phyloP scores from a whole-genome alignment of 495 filamentous ascomycete species.

The Pseudevernia furfuracea region DNA sequence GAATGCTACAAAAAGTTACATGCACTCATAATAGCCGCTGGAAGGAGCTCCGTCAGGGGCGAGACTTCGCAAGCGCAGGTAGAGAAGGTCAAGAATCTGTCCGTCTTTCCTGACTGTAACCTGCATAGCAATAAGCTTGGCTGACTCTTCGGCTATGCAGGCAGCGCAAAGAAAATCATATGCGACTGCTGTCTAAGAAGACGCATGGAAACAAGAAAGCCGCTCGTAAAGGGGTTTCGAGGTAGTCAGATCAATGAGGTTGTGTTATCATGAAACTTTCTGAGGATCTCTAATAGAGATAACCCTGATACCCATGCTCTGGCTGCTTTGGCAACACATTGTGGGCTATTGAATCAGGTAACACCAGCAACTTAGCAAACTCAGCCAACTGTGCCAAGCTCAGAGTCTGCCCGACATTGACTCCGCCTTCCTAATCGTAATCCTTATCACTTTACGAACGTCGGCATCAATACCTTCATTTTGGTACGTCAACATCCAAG shows the following conservation, averaged over 20 bases:
- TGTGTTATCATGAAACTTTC: neutral
- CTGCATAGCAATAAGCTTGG: conserved; percentile 3
- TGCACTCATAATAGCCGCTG: conserved; percentile 47
- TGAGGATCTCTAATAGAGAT: neutral
- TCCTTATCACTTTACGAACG: conserved; percentile 55
- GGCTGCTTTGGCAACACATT: conserved; percentile 13
- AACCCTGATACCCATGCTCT: conserved; percentile 8
- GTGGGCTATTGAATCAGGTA: neutral
- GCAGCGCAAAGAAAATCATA: conserved; percentile 61
- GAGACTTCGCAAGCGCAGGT: conserved; percentile 55
- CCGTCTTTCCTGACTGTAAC: conserved; percentile 35
- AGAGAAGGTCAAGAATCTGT: conserved; percentile 57
- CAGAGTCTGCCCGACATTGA: conserved; percentile 14
- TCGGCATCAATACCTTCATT: conserved; percentile 55
- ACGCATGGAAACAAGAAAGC: conserved; percentile 72
- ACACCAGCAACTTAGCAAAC: conserved; percentile 3
- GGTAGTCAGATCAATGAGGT: conserved; percentile 24
- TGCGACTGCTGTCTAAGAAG: conserved; percentile 69
- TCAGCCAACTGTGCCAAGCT: conserved; percentile 2
- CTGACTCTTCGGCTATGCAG: conserved; percentile 36
- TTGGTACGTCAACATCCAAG: conserved; percentile 51
- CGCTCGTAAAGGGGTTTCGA: conserved; percentile 45
- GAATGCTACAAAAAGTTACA: conserved; percentile 57
- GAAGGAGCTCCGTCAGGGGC: conserved; percentile 49
- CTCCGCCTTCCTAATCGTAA: conserved; percentile 40